Conservation (phyloP, 345 rosid species). For the Fremontodendron californicum region DNA sequence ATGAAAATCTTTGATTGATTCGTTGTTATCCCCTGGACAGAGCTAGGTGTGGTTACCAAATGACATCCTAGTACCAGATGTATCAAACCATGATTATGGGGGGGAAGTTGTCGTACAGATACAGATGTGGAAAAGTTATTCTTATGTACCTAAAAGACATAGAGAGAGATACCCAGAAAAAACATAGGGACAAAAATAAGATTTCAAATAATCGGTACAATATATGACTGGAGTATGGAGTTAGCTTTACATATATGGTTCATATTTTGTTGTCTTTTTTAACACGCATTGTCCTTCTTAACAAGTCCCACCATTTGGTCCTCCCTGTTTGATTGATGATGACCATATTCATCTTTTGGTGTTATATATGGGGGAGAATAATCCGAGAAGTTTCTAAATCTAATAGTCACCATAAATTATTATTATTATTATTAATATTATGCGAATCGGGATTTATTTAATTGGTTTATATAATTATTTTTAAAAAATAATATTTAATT, state of each 20-base stretch:
- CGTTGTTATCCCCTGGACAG: slow-evolving; percentile 9
- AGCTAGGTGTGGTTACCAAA: slow-evolving; percentile 3
- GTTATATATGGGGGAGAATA: not conserved
- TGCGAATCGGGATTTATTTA: no score
- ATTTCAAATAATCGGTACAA: not conserved
- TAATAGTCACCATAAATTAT: no score
- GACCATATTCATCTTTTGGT: not conserved
- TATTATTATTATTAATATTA: no score
- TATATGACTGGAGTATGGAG: not conserved
- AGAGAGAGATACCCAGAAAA: not conserved
- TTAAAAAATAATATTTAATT: no score
- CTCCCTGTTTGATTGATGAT: not conserved
- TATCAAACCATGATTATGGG: not conserved
- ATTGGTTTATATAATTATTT: no score
- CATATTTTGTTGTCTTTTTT: not conserved
- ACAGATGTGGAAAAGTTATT: not conserved
- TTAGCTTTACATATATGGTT: not conserved
- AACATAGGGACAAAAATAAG: not conserved
- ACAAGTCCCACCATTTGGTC: not conserved
- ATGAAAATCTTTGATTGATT: slow-evolving; percentile 10
- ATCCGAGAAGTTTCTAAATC: not conserved
- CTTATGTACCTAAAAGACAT: not conserved
- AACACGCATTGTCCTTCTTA: not conserved
- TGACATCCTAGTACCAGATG: slow-evolving; percentile 7
- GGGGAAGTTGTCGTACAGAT: not conserved